Evolutionary conservation across 768 basidiomycete species (phyloP), one percentile per base, ranked within the genome.

Genomic region (Russula griseocarnosa): DNA sequence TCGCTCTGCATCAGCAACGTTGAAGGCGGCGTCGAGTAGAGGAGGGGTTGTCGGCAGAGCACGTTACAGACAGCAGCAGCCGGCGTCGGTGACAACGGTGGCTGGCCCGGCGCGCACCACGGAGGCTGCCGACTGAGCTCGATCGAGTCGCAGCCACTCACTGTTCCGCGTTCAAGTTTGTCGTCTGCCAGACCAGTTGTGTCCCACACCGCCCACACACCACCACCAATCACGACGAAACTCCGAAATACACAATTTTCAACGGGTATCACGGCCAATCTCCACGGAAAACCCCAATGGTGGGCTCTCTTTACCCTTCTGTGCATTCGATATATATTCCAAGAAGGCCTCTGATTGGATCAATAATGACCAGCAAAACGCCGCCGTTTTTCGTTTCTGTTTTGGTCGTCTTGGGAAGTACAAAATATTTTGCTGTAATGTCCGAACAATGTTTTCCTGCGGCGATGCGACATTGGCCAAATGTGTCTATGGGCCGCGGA

Each of bases 61-160:
- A 22, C 14, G 26, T 38, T 38, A 26, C 36, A 26, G 54, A 59
- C 52, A 40, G 50, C n/a, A 24, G 36, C 36, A 13, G 30, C 54
- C 13, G 32, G 36, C 38, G 34, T 28, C 38, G 55, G 55, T 40
- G 51, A 42, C 36, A 44, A 44, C 44, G 20, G 46, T 22, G n/a
- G 30, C 3, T 55, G 34, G 60, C n/a, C 49, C 8, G 49, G 34
- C 46, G 34, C 3, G 30, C n/a, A n/a, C 26, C 34, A 53, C 61
- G 61, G 61, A 53, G 28, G 6, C 38, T 57, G 61, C 61, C 61
- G 61, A 57, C n/a, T 20, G 18, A 10, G 36, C 36, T 36, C 13
- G 22, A n/a, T 36, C 13, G 22, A n/a, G 30, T 28, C 28, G 34
- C 36, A 34, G 34, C 54, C 55, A 62, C 36, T 26, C 8, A 26